These are phyloP conservation scores for Alisma plantagoaquatica DNA, from an alignment of 106 monocot species.

Conservation along the genomic window DNA sequence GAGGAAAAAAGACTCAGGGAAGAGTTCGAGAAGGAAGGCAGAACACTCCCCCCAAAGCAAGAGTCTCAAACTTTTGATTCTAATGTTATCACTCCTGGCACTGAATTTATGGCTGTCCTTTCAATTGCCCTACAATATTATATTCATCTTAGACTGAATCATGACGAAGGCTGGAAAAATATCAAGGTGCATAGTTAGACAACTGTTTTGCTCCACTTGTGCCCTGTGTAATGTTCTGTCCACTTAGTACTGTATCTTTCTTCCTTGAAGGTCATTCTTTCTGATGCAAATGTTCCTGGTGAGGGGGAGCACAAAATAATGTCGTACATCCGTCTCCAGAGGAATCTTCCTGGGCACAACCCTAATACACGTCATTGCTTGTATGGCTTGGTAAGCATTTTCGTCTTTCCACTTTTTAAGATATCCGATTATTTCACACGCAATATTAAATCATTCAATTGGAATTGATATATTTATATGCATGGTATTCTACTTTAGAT, in stretches of 20 bases:
- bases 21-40: constrained; percentile 94
- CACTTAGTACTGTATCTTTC: too few relatives aligned
- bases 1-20: constrained; percentile 74
- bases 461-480: too few relatives aligned
- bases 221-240: too few relatives aligned
- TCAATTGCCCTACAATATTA: constrained; percentile 86
- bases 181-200: too few relatives aligned
- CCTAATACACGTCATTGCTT: constrained; percentile 92
- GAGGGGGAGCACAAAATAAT: constrained; percentile 99
- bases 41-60: constrained; percentile 92
- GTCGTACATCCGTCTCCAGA: constrained; percentile 90
- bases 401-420: too few relatives aligned
- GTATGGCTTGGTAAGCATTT: constrained; percentile 81
- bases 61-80: constrained; percentile 86
- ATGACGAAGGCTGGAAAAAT: constrained; percentile 91
- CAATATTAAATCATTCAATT: too few relatives aligned
- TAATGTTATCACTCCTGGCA: constrained; percentile 97
- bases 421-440: too few relatives aligned
- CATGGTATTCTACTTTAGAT: too few relatives aligned
- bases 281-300: constrained; percentile 99
- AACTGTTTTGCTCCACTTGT: too few relatives aligned
- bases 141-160: constrained; percentile 79
- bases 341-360: constrained; percentile 81
- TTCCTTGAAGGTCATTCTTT: constrained; percentile 93
- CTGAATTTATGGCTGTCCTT: constrained; percentile 89